Evolutionary conservation across 306 rosid genomes (phyloP).

Genomic region (Inga oerstediana): DNA sequence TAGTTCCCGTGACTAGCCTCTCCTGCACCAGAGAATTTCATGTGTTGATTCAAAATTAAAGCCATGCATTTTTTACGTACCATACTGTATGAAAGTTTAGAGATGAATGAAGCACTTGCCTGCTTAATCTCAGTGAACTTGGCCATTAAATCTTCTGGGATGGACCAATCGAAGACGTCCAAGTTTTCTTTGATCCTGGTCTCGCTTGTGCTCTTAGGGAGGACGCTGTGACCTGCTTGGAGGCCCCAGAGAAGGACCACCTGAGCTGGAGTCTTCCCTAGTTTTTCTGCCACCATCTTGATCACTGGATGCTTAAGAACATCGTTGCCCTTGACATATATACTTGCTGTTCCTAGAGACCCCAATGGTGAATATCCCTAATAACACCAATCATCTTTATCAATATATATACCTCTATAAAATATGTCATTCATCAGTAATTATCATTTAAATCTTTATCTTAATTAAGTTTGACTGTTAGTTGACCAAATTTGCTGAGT

Average conservation of each 20-base stretch:
- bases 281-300: slow-evolving; percentile 47
- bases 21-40: slow-evolving; percentile 44
- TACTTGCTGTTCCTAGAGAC: slow-evolving; percentile 47
- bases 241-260: slow-evolving; percentile 83
- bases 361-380: slow-evolving; percentile 71
- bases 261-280: slow-evolving; percentile 72
- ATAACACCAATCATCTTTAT: neutral
- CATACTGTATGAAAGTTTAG: neutral
- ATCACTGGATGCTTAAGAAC: slow-evolving; percentile 52
- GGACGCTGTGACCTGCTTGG: slow-evolving; percentile 71
- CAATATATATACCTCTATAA: too few relatives aligned
- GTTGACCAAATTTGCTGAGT: too few relatives aligned
- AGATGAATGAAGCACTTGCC: slow-evolving; percentile 44
- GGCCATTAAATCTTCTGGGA: slow-evolving; percentile 48
- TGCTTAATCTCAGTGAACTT: slow-evolving; percentile 55
- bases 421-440: too few relatives aligned
- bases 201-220: slow-evolving; percentile 71
- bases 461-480: too few relatives aligned
- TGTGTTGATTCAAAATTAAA: neutral
- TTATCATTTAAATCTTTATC: too few relatives aligned
- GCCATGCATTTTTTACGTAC: neutral
- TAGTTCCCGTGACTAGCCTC: slow-evolving; percentile 46
- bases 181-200: slow-evolving; percentile 56
- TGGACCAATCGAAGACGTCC: slow-evolving; percentile 62
- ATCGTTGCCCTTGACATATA: slow-evolving; percentile 36